Evolutionary conservation across 2,329 filamentous ascomycete species (phyloP).

Genomic region (Macrophomina tecta): DNA sequence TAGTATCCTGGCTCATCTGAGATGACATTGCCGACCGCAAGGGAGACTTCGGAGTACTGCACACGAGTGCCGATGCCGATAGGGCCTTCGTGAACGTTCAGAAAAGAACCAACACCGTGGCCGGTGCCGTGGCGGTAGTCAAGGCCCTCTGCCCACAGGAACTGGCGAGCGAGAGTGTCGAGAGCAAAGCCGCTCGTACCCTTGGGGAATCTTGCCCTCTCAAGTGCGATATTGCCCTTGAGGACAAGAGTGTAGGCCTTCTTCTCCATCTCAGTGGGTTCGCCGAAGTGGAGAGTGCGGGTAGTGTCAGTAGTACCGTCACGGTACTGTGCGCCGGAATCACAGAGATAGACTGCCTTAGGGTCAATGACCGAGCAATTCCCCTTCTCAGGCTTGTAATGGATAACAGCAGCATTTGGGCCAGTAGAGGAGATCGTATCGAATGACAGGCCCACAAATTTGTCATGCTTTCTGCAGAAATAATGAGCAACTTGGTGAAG

Average conservation of each 20-base stretch:
- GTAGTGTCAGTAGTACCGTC: conserved; percentile 98
- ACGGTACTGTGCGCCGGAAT: conserved; percentile 94
- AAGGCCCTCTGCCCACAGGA: conserved; percentile 89
- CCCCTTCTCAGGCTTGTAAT: conserved; percentile 88
- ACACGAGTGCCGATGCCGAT: conserved; percentile 94
- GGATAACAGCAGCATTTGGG: conserved; percentile 90
- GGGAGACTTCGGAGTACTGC: conserved; percentile 87
- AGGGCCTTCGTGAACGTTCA: conserved; percentile 97
- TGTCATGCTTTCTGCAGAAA: conserved; percentile 61
- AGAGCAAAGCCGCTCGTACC: conserved; percentile 93
- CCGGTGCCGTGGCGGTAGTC: conserved; percentile 97
- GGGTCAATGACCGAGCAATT: conserved; percentile 85
- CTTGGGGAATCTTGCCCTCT: conserved; percentile 88
- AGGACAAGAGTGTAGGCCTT: conserved; percentile 93
- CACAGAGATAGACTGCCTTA: conserved; percentile 87
- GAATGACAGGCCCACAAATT: conserved; percentile 91
- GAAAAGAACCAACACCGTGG: conserved; percentile 90
- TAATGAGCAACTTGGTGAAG: neutral
- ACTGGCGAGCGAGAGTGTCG: conserved; percentile 86
- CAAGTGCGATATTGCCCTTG: conserved; percentile 90
- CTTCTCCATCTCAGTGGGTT: conserved; percentile 80
- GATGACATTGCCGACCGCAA: conserved; percentile 91
- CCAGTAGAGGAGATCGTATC: conserved; percentile 96
- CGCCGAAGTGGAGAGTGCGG: conserved; percentile 88
- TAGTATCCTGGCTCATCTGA: conserved; percentile 98